Percentiles rank a stretch among this genome's conserved stretches.
Evolutionary conservation across 768 basidiomycete species (phyloP).

Genomic region (Boletus pseudo-olivaceus): DNA sequence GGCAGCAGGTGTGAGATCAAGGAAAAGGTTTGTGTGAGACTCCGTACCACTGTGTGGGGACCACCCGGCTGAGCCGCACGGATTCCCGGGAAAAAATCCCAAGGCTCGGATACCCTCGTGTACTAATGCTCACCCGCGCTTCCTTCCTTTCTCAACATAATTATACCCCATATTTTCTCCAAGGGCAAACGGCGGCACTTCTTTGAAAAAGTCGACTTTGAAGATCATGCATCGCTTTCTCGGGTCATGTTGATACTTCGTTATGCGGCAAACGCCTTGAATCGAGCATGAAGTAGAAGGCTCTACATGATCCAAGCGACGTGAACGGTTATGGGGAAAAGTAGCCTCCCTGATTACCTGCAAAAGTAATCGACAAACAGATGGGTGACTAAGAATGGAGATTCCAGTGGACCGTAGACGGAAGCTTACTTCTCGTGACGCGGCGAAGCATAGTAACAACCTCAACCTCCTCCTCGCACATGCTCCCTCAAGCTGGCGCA

Average conservation of each 20-base stretch:
- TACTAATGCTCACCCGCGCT: background rate
- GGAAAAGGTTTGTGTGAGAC: slow-evolving; percentile 4
- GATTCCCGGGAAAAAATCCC: background rate
- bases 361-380: slow-evolving; percentile 1
- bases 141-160: slow-evolving; percentile 2
- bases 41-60: background rate
- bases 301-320: background rate
- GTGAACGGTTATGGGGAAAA: background rate
- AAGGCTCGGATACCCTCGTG: background rate
- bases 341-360: background rate
- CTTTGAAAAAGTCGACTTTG: background rate
- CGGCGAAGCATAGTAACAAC: background rate
- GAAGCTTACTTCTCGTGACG: slow-evolving; percentile 1
- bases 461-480: background rate
- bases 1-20: background rate
- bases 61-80: background rate
- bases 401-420: background rate
- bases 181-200: background rate
- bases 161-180: background rate
- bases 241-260: background rate
- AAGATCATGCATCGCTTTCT: background rate
- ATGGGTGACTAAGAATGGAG: slow-evolving; percentile 1
- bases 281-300: background rate
- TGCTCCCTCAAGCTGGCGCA: background rate
- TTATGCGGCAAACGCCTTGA: background rate